Evolutionary conservation across 2,329 filamentous ascomycete species (phyloP), one percentile per base, ranked within the genome.

Genomic region (Trichoderma lentiforme): DNA sequence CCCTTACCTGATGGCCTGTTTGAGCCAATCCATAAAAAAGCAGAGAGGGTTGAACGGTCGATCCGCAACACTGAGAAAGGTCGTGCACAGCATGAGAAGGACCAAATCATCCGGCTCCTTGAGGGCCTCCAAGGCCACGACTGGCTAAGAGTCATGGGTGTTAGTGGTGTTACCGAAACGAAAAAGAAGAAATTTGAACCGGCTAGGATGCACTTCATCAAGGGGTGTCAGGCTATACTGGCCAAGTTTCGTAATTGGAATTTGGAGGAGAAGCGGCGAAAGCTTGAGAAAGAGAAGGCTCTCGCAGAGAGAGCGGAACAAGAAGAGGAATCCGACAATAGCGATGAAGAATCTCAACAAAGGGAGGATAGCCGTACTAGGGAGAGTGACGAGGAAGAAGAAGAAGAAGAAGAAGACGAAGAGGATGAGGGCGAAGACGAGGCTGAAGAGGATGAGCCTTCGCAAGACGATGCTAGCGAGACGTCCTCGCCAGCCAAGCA

Each of bases 121-220:
- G 94, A 96, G 69, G 94, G 94, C 21, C 86, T 99, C 1, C 92
- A 94, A 79, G 93, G 95, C 3, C 93, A 93, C 72, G 96, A 98
- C 81, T 99, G 96, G 96, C 85, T 98, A 71, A 91, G 93, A 73
- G 89, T 95, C 4, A 94, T 99, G 90, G 96, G 95, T 30, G 92
- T 98, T 39, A 95, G 90, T 74, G 93, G 89, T 24, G 84, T 97
- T 47, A 97, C 94, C 0, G 95, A 98, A 78, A 90, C 90, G 26
- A 93, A 93, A 78, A 95, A 93, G 82, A 96, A 92, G 80, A 88
- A 91, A 34, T 98, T 94, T 81, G 94, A 97, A 81, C 90, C 92
- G 3, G 96, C 96, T 73, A 89, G 96, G 32, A 87, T 91, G 73
- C 91, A 95, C 79, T 97, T 98, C 79, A 92, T 98, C 76, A 88